These are phyloP conservation scores for Gynochthodes officinalis DNA, from an alignment of 257 asterid genomes.

Conservation along the genomic window DNA sequence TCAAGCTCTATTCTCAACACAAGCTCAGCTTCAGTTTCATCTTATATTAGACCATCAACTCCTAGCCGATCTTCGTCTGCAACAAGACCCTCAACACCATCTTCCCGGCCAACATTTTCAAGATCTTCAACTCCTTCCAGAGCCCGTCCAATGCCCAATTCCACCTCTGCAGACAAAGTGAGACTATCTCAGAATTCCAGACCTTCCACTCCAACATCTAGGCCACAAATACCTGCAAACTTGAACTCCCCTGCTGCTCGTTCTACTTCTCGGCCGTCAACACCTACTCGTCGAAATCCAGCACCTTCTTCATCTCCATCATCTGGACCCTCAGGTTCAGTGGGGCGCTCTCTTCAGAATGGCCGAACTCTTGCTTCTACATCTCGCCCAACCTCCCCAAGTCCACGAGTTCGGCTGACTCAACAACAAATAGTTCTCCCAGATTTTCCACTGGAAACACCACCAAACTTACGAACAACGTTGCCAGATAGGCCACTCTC, in stretches of 20 bases:
- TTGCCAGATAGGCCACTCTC: constrained; percentile 91
- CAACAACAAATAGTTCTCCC: constrained; percentile 71
- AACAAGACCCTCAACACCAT: constrained; percentile 83
- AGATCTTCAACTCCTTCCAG: constrained; percentile 89
- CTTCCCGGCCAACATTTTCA: constrained; percentile 59
- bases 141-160: constrained; percentile 50
- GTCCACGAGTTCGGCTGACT: constrained; percentile 66
- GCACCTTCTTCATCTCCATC: constrained; percentile 55
- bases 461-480: constrained; percentile 89
- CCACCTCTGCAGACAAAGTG: constrained; percentile 58
- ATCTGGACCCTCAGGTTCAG: constrained; percentile 58
- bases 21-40: constrained; percentile 94
- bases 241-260: constrained; percentile 51
- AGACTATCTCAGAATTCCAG: constrained; percentile 79
- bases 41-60: constrained; percentile 91
- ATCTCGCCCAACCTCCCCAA: constrained; percentile 97
- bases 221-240: constrained; percentile 66
- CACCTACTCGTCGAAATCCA: constrained; percentile 81
- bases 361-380: constrained; percentile 53
- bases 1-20: constrained; percentile 74
- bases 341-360: constrained; percentile 51
- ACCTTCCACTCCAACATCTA: constrained; percentile 95
- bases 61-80: constrained; percentile 74
- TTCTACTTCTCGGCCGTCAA: constrained; percentile 82
- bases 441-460: constrained; percentile 88